phyloP scores from a whole-genome alignment of 2,329 filamentous ascomycete species.

The Penicillium crustosum region DNA sequence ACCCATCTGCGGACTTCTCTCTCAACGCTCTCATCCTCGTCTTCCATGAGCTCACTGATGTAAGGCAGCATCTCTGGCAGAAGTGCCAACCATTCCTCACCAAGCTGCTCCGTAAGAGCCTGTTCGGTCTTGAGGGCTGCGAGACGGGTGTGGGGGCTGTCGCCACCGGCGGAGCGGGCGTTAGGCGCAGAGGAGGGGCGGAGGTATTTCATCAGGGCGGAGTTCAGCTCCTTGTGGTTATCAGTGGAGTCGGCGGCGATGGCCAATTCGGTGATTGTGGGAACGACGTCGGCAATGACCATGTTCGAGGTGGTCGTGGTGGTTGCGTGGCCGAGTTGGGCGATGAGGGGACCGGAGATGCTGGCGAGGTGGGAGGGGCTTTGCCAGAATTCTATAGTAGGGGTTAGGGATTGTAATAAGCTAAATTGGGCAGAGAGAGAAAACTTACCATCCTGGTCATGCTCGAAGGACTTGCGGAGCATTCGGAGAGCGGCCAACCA shows the following conservation, averaged over 20 bases:
- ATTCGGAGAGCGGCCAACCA: constrained; percentile 70
- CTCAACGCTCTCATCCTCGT: constrained; percentile 93
- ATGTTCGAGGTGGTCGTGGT: constrained; percentile 47
- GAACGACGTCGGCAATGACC: constrained; percentile 59
- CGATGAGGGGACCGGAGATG: constrained; percentile 67
- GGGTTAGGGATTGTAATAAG: constrained; percentile 10
- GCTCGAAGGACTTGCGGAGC: constrained; percentile 72
- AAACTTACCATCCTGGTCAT: constrained; percentile 74
- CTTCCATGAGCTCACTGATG: constrained; percentile 92
- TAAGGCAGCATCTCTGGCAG: constrained; percentile 94
- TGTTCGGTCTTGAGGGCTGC: constrained; percentile 82
- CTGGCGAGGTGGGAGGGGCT: constrained; percentile 79
- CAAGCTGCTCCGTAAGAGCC: constrained; percentile 72
- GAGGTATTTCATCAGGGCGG: constrained; percentile 72
- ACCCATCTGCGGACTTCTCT: constrained; percentile 89
- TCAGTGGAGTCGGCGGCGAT: constrained; percentile 78
- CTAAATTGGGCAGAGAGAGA: not conserved
- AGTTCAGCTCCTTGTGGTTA: constrained; percentile 88
- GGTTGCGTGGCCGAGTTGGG: constrained; percentile 59
- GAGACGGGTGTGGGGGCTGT: constrained; percentile 69
- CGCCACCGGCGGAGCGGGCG: constrained; percentile 40
- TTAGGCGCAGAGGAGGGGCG: constrained; percentile 52
- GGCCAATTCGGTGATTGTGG: constrained; percentile 76
- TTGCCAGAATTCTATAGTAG: constrained; percentile 75
- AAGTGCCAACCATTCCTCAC: constrained; percentile 90